Percentiles rank a stretch among this genome's conserved stretches.
phyloP scores from a whole-genome alignment of 352 stramenopile species.

The Pythium phragmitis region DNA sequence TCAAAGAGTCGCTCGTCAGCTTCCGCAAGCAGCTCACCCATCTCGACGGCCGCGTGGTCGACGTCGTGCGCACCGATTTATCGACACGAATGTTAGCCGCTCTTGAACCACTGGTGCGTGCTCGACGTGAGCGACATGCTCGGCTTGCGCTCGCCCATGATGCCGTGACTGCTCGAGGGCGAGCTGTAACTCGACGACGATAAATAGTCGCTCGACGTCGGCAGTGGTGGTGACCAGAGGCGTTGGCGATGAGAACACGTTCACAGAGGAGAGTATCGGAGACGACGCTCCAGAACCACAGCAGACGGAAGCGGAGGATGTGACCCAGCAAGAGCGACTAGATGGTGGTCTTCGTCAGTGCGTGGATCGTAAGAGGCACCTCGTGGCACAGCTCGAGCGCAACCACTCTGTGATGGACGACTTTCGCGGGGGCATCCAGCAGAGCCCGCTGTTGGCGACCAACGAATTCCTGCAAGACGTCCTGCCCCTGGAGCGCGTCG shows the following conservation, averaged over 20 bases:
- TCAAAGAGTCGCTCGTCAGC: constrained; percentile 94
- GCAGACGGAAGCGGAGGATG: not conserved
- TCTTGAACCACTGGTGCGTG: constrained; percentile 67
- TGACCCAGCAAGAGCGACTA: not conserved
- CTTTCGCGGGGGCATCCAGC: constrained; percentile 50
- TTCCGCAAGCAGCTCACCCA: constrained; percentile 92
- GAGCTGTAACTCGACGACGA: constrained; percentile 48
- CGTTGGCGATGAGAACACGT: too few relatives aligned
- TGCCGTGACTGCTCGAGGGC: constrained; percentile 29
- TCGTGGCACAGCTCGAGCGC: constrained; percentile 31
- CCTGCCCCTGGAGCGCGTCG: constrained; percentile 81
- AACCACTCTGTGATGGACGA: constrained; percentile 55
- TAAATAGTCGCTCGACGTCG: constrained; percentile 37
- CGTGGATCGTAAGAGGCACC: constrained; percentile 18
- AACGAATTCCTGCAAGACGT: constrained; percentile 64
- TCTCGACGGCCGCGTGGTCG: constrained; percentile 92
- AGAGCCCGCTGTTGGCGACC: constrained; percentile 37
- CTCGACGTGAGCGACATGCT: constrained; percentile 44
- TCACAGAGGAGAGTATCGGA: not conserved
- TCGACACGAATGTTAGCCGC: not conserved
- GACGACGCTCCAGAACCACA: not conserved
- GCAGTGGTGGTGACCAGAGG: too few relatives aligned
- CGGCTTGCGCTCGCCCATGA: constrained; percentile 47
- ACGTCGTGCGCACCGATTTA: constrained; percentile 72
- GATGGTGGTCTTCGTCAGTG: constrained; percentile 16